These are phyloP conservation scores for Wallacemonas sp. DNA, from an alignment of 208 protist species.

Conservation along the genomic window DNA sequence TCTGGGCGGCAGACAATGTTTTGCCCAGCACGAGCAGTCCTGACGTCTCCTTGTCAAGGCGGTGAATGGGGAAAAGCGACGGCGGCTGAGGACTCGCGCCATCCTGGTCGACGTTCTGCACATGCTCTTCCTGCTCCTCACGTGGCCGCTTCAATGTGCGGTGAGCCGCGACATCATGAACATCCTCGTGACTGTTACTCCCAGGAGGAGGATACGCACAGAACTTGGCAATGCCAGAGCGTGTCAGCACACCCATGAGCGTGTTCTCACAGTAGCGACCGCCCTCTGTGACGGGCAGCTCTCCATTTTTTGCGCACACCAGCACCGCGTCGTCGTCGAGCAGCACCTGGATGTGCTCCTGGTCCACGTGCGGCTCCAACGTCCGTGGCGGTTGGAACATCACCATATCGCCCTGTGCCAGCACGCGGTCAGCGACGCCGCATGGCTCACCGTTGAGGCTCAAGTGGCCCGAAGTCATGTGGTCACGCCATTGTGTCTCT, in stretches of 20 bases:
- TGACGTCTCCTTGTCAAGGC: slow-evolving; percentile 90
- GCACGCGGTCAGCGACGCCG: slow-evolving; percentile 19
- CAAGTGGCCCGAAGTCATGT: slow-evolving; percentile 54
- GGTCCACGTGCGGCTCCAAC: slow-evolving; percentile 72
- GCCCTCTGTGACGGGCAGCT: slow-evolving; percentile 81
- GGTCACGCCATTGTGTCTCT: slow-evolving; percentile 43
- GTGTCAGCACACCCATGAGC: slow-evolving; percentile 50
- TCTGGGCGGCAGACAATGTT: slow-evolving; percentile 25
- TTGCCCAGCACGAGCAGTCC: slow-evolving; percentile 71
- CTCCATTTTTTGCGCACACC: slow-evolving; percentile 74
- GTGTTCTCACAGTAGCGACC: slow-evolving; percentile 86
- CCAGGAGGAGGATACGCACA: too few relatives aligned
- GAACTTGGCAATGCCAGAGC: slow-evolving; percentile 13
- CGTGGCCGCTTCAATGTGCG: slow-evolving; percentile 3
- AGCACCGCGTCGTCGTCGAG: slow-evolving; percentile 59
- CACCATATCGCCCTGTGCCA: slow-evolving; percentile 62
- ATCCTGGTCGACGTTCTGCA: too few relatives aligned
- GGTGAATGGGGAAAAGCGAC: slow-evolving; percentile 58
- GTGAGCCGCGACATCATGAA: too few relatives aligned
- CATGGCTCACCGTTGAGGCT: slow-evolving; percentile 27
- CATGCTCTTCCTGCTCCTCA: too few relatives aligned
- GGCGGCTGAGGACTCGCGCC: not conserved
- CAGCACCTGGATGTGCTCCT: slow-evolving; percentile 48
- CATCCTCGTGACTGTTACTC: too few relatives aligned
- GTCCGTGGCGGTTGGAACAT: slow-evolving; percentile 66